These are phyloP conservation scores for Phanerodontia chrysosporium DNA, from an alignment of 768 basidiomycete species.

Conservation along the genomic window DNA sequence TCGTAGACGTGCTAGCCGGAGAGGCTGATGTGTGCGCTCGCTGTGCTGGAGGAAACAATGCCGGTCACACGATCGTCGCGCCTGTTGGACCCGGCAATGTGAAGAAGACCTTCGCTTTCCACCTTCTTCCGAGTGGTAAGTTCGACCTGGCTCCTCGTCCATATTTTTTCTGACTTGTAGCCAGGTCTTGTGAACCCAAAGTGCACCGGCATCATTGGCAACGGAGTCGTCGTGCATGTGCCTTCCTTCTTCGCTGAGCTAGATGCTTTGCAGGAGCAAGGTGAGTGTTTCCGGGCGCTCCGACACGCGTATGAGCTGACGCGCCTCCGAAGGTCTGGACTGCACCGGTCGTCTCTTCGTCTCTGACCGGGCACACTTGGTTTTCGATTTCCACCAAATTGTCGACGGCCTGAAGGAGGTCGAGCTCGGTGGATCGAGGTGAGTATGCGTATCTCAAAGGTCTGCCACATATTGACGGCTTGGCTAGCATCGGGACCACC, in stretches of 20 bases:
- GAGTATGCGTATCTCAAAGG: conserved; percentile 9
- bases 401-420: conserved; percentile 98
- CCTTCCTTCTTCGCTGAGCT: conserved; percentile 95
- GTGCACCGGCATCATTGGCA: conserved; percentile 86
- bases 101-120: conserved; percentile 90
- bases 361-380: conserved; percentile 94
- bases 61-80: conserved; percentile 96
- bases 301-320: neutral
- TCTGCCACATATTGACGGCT: neutral
- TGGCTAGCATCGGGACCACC: conserved; percentile 87
- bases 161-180: neutral
- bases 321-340: conserved; percentile 61
- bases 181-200: conserved; percentile 81
- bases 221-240: conserved; percentile 93
- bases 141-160: neutral
- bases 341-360: conserved; percentile 84
- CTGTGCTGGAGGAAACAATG: conserved; percentile 98
- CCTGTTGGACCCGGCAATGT: conserved; percentile 62
- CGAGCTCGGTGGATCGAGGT: conserved; percentile 89
- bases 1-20: conserved; percentile 92
- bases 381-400: conserved; percentile 99
- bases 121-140: conserved; percentile 89
- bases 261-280: conserved; percentile 80
- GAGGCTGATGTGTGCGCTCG: conserved; percentile 90
- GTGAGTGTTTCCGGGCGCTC: conserved; percentile 35